Evolutionary conservation across 2,329 filamentous ascomycete genomes (phyloP).

Genomic region (Tolypocladium inflatum): DNA sequence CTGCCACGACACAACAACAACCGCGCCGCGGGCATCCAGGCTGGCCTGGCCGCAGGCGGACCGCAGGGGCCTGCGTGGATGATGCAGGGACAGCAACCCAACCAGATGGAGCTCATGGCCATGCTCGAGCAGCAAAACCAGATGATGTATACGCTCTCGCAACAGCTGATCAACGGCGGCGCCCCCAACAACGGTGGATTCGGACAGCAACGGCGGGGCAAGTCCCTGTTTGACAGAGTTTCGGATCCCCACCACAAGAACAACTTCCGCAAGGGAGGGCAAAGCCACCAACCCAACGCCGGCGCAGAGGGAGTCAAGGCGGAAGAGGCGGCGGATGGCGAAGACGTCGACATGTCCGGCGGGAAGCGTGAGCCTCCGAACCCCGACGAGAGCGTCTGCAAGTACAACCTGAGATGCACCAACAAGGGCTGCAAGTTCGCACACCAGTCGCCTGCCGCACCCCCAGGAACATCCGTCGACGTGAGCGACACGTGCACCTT

Average conservation of each 20-base stretch:
- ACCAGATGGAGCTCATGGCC: slow-evolving; percentile 52
- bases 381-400: slow-evolving; percentile 66
- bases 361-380: slow-evolving; percentile 43
- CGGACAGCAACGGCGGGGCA: slow-evolving; percentile 31
- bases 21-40: slow-evolving; percentile 38
- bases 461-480: slow-evolving; percentile 68
- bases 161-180: slow-evolving; percentile 51
- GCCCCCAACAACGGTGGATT: slow-evolving; percentile 31
- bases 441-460: slow-evolving; percentile 86
- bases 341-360: slow-evolving; percentile 56
- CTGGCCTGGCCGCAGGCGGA: slow-evolving; percentile 31
- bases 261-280: slow-evolving; percentile 40
- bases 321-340: slow-evolving; percentile 30
- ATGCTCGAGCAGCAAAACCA: slow-evolving; percentile 83
- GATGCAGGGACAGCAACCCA: slow-evolving; percentile 35
- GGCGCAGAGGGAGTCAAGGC: slow-evolving; percentile 22
- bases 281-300: slow-evolving; percentile 27
- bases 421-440: slow-evolving; percentile 88
- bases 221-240: slow-evolving; percentile 68
- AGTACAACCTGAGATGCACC: slow-evolving; percentile 80
- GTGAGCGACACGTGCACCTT: slow-evolving; percentile 72
- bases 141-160: slow-evolving; percentile 70
- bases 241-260: slow-evolving; percentile 40
- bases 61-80: slow-evolving; percentile 33
- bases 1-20: slow-evolving; percentile 29